A percentile compares a stretch with the other conserved stretches of the same genome.
These are phyloP conservation scores for Pyracantha coccinea DNA, from an alignment of 331 rosid species.

Conservation along the genomic window DNA sequence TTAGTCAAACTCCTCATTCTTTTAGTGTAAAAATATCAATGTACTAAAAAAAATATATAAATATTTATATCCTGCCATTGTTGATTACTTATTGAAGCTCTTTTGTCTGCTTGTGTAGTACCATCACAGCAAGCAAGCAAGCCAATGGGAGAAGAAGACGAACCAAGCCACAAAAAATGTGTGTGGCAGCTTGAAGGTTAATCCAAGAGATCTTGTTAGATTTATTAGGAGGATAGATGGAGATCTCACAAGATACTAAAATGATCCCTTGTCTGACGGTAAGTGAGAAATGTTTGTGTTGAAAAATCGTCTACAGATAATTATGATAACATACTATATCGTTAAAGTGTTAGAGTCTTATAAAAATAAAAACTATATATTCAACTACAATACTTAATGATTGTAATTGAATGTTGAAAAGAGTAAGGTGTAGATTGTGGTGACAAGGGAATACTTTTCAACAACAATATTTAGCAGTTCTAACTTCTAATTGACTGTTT, in stretches of 20 bases:
- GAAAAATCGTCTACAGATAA: too few relatives aligned
- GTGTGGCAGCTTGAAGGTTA: not conserved
- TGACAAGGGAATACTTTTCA: too few relatives aligned
- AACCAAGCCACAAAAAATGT: not conserved
- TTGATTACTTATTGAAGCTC: not conserved
- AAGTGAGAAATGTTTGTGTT: too few relatives aligned
- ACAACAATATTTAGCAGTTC: not conserved
- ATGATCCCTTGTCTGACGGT: too few relatives aligned
- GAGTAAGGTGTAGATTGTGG: too few relatives aligned
- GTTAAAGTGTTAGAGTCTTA: too few relatives aligned
- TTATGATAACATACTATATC: too few relatives aligned
- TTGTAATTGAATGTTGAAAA: too few relatives aligned
- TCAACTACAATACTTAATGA: too few relatives aligned
- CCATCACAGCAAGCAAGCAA: not conserved
- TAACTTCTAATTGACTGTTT: not conserved
- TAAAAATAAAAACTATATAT: too few relatives aligned
- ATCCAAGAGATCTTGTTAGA: not conserved
- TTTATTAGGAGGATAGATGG: not conserved
- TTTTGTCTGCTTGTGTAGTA: not conserved
- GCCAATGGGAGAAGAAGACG: not conserved
- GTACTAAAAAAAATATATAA: too few relatives aligned
- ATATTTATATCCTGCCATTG: not conserved
- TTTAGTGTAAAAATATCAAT: too few relatives aligned
- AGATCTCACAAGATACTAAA: not conserved
- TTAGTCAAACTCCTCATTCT: fast-evolving